Evolutionary conservation across 495 filamentous ascomycete genomes (phyloP), one percentile per base, ranked within the genome.

Genomic region (Lindgomyces ingoldianus): DNA sequence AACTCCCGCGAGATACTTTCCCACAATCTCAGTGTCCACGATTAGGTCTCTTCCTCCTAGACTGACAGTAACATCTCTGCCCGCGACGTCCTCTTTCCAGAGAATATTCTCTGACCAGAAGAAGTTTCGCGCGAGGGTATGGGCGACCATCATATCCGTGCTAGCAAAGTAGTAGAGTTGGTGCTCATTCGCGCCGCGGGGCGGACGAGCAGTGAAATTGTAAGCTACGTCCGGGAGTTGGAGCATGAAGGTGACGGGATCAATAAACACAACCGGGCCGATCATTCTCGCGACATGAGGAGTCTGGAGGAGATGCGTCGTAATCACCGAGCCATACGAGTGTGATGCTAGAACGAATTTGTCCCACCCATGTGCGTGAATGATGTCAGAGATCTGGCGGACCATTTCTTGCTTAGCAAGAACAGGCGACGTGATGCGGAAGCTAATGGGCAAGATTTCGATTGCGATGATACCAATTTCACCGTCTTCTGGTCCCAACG

Each of bases 151-250:
- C 48, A 84, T 79, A 70, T 89, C 87, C 72, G 78, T 88, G 39
- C 79, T 83, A 9, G 83, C 86, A 68, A 89, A 89, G 69, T 86
- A 89, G 73, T 84, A 84, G 36, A 89, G 77, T 73, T 85, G 82
- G 74, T 82, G 80, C 73, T 89, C 85, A 64, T 86, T 87, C 3
- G 87, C 85, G 24, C 54, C 55, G 26, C 51, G 73, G 0, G 87
- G 86, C 46, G 71, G 72, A 2, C 87, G 79, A 27, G 62, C 62
- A 0, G 67, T 70, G 68, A 89, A 89, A 68, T 89, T 89, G 78
- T 85, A 89, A n/a, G 85, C 85, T 42, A 89, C 84, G 61, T 87
- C 80, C 24, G 87, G 87, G 11, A 87, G 73, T 71, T 89, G 87
- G 30, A 89, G 76, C 21, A 88, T 65, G 27, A 89, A 78, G 3